Base-by-base conservation (phyloP, 1,139 yeast species). In the Diutina catenulata region DNA sequence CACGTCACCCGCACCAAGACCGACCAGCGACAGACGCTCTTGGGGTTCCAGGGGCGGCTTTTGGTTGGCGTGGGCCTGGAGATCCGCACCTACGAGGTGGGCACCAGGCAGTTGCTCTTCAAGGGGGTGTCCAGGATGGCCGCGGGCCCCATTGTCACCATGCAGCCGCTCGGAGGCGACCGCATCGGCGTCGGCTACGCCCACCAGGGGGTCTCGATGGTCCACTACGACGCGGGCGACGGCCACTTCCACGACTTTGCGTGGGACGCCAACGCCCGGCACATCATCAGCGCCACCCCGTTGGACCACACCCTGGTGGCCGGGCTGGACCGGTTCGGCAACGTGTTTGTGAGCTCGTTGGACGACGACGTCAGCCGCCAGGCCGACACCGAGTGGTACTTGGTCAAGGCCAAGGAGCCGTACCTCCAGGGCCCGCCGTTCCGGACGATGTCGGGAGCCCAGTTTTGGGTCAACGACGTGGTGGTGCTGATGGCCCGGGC, bases 321-420 rank as follows among this genome's bases (percentile, higher is more conserved):
- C 28, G 86, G 82, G 1, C 95, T 95, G n/a, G 98, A 91, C 52
- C 80, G 78, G 49, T 87, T 81, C 58, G 96, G 98, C 1, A 83
- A 80, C 49, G 40, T 88, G 0, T 77, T 80, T 56, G 70, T 83
- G 2, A 57, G 83, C 28, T 60, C 95, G 44, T 56, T 80, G 36
- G 73, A 81, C 0, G 57, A 57, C 16, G 56, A 61, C 3, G 57
- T 64, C 0, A 65, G 76, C 0, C 55, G 58, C 35, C 56, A 63
- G 37, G 57, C 75, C 14, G 79, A 72, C 42, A 14, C 23, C 11
- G 25, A 21, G 35, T 31, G 35, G 35, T 25, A 24, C 13, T 31
- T 31, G 14, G 21, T 21, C 21, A 31, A 13, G 9, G 21, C 25
- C 13, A 24, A 31, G 13, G n/a, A 16, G 7, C 70, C 64, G 36